These are phyloP conservation scores for Saturnispora dispora DNA, from an alignment of 805 yeast species.

Conservation along the genomic window DNA sequence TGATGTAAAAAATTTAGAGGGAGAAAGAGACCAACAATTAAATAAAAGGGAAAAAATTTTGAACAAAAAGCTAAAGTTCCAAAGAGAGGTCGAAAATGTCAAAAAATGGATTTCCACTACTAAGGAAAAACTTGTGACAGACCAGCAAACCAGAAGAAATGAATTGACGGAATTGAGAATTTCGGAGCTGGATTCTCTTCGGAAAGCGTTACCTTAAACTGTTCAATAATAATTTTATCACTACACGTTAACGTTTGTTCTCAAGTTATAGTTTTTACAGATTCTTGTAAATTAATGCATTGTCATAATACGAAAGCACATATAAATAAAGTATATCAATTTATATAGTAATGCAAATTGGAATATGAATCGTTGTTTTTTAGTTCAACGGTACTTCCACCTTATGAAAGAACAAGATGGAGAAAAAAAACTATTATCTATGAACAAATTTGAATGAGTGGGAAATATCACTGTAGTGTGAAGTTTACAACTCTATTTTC, in stretches of 20 bases:
- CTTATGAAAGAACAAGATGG: background rate
- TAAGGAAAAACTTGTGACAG: slow-evolving; percentile 16
- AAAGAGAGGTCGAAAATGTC: slow-evolving; percentile 18
- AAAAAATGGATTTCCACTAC: slow-evolving; percentile 22
- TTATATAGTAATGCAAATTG: background rate
- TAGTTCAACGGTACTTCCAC: background rate
- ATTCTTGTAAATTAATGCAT: background rate
- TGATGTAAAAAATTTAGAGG: slow-evolving; percentile 19
- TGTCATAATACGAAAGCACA: background rate
- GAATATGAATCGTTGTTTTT: background rate
- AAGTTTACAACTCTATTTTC: background rate
- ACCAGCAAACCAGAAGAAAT: slow-evolving; percentile 18
- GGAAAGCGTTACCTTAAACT: background rate
- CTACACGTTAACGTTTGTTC: background rate
- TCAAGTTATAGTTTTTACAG: background rate
- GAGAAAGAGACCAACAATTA: slow-evolving; percentile 23
- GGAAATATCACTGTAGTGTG: background rate
- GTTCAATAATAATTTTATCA: background rate
- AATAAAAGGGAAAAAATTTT: slow-evolving; percentile 28
- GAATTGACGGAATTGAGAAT: slow-evolving; percentile 20
- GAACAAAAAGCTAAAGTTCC: slow-evolving; percentile 25
- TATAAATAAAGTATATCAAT: background rate
- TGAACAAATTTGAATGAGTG: background rate
- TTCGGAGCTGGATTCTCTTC: slow-evolving; percentile 3
- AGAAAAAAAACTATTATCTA: background rate